Percentiles rank a stretch among this genome's conserved stretches.
Conservation (phyloP, 2,329 filamentous ascomycete species). For the Colletotrichum scovillei region DNA sequence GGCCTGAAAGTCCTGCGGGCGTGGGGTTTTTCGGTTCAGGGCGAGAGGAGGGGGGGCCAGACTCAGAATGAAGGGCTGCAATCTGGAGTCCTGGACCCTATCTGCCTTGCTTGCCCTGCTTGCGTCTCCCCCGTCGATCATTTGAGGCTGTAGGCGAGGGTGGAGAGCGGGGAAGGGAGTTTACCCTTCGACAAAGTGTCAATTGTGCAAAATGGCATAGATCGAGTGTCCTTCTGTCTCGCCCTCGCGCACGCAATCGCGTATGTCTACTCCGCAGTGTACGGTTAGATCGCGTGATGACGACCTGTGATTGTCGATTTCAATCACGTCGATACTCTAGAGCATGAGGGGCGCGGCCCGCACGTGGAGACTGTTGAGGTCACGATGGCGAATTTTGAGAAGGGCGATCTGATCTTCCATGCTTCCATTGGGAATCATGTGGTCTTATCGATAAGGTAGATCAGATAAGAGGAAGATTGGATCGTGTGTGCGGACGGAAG, state of each 20-base stretch:
- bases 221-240: neutral
- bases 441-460: neutral
- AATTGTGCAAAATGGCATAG: slow-evolving; percentile 13
- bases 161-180: too few species aligned
- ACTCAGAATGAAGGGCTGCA: neutral
- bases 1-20: neutral
- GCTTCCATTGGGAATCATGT: neutral
- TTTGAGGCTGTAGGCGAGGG: slow-evolving; percentile 6
- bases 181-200: neutral
- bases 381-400: neutral
- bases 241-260: neutral
- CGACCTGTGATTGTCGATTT: neutral
- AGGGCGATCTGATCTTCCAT: neutral
- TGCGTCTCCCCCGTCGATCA: slow-evolving; percentile 7
- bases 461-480: neutral
- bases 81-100: slow-evolving; percentile 13
- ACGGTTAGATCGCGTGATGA: neutral
- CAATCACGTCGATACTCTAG: neutral
- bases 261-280: neutral
- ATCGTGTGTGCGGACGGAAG: too few species aligned
- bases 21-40: neutral
- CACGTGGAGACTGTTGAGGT: neutral
- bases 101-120: neutral
- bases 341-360: neutral
- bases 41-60: neutral